Evolutionary conservation across 2,329 filamentous ascomycete genomes (phyloP).

Genomic region (Amylocarpus encephaloides): DNA sequence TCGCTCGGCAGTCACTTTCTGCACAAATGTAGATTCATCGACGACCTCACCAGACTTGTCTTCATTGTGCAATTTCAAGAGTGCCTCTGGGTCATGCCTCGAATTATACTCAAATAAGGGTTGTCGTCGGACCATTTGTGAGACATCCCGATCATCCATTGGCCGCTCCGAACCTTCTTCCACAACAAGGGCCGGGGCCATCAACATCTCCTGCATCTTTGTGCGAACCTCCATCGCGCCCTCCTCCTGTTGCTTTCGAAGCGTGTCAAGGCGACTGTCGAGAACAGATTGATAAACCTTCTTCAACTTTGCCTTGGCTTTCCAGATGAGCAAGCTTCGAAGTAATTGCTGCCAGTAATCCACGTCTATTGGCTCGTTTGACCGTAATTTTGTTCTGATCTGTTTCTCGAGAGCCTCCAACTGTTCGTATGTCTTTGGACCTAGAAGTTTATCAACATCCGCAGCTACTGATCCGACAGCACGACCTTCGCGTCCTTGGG

Average conservation of each 20-base stretch:
- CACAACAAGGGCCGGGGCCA: conserved; percentile 28
- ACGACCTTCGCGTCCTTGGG: conserved; percentile 54
- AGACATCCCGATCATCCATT: conserved; percentile 12
- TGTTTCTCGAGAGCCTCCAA: conserved; percentile 81
- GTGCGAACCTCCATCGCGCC: conserved; percentile 52
- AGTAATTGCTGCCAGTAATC: conserved; percentile 97
- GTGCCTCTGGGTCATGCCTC: conserved; percentile 57
- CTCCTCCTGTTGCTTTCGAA: conserved; percentile 61
- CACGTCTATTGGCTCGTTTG: conserved; percentile 80
- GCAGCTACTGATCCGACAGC: conserved; percentile 75
- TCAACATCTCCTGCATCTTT: conserved; percentile 46
- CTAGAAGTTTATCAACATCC: conserved; percentile 82
- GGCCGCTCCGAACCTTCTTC: conserved; percentile 22
- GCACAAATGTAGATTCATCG: conserved; percentile 52
- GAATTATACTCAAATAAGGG: conserved; percentile 35
- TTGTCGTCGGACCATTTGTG: conserved; percentile 19
- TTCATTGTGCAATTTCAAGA: conserved; percentile 56
- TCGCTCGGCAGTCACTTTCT: conserved; percentile 51
- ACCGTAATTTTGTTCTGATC: conserved; percentile 77
- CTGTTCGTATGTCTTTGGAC: conserved; percentile 79
- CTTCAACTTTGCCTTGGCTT: conserved; percentile 79
- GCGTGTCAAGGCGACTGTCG: conserved; percentile 57
- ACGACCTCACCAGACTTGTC: conserved; percentile 54
- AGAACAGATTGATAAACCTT: conserved; percentile 72
- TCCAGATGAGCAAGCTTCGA: conserved; percentile 79